phyloP scores from a whole-genome alignment of 768 basidiomycete genomes.

The Tulasnella sp. region DNA sequence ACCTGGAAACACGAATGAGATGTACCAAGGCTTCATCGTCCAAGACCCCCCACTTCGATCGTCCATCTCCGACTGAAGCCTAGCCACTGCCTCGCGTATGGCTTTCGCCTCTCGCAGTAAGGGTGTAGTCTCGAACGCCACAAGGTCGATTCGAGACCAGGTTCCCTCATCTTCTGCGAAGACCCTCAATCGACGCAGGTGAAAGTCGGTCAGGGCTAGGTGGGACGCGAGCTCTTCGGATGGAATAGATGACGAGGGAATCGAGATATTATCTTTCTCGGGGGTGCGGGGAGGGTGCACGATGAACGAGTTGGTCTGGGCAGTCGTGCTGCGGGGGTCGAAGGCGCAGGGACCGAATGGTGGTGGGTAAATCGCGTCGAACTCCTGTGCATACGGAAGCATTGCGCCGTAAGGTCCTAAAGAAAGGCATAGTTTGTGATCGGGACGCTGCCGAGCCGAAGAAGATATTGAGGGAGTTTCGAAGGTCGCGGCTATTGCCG shows the following conservation, averaged over 20 bases:
- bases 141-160: constrained; percentile 57
- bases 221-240: constrained; percentile 37
- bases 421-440: constrained; percentile 56
- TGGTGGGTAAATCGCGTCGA: constrained; percentile 68
- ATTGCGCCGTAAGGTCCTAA: constrained; percentile 73
- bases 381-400: constrained; percentile 59
- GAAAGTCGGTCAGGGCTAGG: constrained; percentile 58
- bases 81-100: constrained; percentile 57
- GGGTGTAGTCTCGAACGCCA: constrained; percentile 80
- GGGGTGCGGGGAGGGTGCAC: not conserved
- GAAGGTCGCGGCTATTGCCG: constrained; percentile 21
- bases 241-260: constrained; percentile 9
- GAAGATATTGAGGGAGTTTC: constrained; percentile 34
- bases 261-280: not conserved
- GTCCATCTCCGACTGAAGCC: constrained; percentile 37
- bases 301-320: constrained; percentile 21
- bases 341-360: constrained; percentile 60
- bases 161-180: constrained; percentile 49
- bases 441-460: not conserved
- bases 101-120: constrained; percentile 61
- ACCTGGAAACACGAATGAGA: constrained; percentile 53
- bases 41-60: constrained; percentile 31
- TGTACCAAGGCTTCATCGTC: constrained; percentile 66
- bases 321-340: constrained; percentile 31
- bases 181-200: constrained; percentile 56